These are phyloP conservation scores for Cyclotella kingstonii DNA, from an alignment of 108 stramenopile genomes.

Conservation along the genomic window DNA sequence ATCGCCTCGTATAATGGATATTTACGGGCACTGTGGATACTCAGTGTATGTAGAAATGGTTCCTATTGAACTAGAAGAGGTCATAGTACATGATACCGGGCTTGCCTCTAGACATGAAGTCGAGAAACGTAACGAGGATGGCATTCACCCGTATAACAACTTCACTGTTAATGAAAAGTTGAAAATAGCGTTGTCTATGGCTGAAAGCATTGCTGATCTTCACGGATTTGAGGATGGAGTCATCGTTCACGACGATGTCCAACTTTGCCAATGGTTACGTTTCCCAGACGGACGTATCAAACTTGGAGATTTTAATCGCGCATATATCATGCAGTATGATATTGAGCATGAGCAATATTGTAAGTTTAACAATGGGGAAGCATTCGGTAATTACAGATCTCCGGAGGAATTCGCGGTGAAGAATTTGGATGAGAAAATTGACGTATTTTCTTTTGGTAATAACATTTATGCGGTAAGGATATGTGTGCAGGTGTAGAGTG, in stretches of 20 bases:
- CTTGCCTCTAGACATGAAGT: constrained; percentile 34
- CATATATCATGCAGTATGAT: constrained; percentile 59
- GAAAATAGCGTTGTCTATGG: constrained; percentile 62
- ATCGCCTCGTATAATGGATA: constrained; percentile 63
- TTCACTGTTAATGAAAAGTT: constrained; percentile 63
- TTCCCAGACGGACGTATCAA: constrained; percentile 57
- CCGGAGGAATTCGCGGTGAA: constrained; percentile 66
- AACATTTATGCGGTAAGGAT: constrained; percentile 63
- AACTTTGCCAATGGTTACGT: constrained; percentile 78
- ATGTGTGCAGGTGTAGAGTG: constrained; percentile 8
- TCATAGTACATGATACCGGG: constrained; percentile 38
- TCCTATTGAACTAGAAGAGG: constrained; percentile 59
- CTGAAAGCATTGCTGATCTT: constrained; percentile 65
- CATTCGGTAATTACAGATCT: constrained; percentile 49
- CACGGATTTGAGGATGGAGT: constrained; percentile 68
- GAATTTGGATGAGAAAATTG: constrained; percentile 69
- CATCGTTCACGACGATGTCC: constrained; percentile 75
- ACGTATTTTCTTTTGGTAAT: constrained; percentile 76
- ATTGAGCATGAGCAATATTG: constrained; percentile 57
- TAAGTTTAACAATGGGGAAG: constrained; percentile 62
- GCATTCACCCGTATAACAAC: constrained; percentile 52
- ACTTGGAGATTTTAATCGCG: constrained; percentile 83
- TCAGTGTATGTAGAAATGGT: constrained; percentile 58
- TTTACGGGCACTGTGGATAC: constrained; percentile 68
- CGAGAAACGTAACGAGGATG: constrained; percentile 42